Conservation (phyloP, 129 eudicot genomes). For the Flaveria linearis region DNA sequence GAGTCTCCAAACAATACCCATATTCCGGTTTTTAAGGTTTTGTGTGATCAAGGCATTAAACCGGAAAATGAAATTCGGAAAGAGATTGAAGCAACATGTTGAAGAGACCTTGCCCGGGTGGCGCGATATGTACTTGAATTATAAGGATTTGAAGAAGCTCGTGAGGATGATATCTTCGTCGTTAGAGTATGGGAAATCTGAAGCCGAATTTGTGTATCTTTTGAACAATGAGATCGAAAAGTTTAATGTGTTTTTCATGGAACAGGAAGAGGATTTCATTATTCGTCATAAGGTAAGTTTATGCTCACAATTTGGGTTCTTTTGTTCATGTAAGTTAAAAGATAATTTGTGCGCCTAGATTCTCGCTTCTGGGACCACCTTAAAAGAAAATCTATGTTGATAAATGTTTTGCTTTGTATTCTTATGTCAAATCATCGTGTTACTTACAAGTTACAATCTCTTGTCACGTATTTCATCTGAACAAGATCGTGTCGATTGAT, state of each 20-base stretch:
- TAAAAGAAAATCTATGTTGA: too few relatives aligned
- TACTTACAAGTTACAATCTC: neutral
- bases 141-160: conserved; percentile 77
- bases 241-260: conserved; percentile 77
- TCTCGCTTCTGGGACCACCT: too few relatives aligned
- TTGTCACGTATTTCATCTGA: neutral
- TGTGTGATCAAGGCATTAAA: conserved; percentile 1
- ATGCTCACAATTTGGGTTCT: neutral
- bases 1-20: conserved; percentile 1
- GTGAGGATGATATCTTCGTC: conserved; percentile 64
- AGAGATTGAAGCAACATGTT: conserved; percentile 76
- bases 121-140: conserved; percentile 73
- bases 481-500: neutral
- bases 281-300: conserved; percentile 72
- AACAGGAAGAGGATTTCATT: conserved; percentile 89
- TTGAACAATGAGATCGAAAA: conserved; percentile 86
- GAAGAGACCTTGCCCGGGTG: conserved; percentile 79
- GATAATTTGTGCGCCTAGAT: neutral
- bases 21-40: conserved; percentile 9
- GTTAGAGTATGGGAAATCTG: conserved; percentile 43
- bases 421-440: too few relatives aligned
- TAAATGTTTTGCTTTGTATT: too few relatives aligned
- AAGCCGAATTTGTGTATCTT: conserved; percentile 67
- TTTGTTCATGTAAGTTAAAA: neutral
- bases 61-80: conserved; percentile 75